Evolutionary conservation across 768 basidiomycete genomes (phyloP), one percentile per base, ranked within the genome.

Genomic region (Psilocybe subaeruginosa): DNA sequence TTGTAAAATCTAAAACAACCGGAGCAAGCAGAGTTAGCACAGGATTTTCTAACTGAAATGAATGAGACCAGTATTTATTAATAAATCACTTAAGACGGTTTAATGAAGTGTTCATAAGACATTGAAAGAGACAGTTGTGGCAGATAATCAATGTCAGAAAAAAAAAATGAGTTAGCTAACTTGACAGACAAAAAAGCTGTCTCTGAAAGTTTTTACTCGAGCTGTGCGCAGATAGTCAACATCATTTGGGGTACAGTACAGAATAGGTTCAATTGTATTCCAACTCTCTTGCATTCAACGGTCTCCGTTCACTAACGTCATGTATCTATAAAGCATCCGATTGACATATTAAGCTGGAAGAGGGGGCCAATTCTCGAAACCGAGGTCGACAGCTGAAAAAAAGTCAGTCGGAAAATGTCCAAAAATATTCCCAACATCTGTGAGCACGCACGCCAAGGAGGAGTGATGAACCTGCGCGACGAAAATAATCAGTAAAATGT

Each of bases 321-420:
- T 51, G 14, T 51, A 51, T 16, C n/a, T 30, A 31, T 53, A 35
- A 17, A 53, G 16, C n/a, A 19, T 19, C 17, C 23, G 52, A 37
- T 29, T 46, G 30, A 46, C 17, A 43, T n/a, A n/a, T 46, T 37
- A 54, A 33, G 50, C 41, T 17, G 58, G 58, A n/a, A 62, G 61
- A 39, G 61, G 69, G 35, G 76, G 76, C 89, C 88, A 89, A 68
- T 90, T 74, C n/a, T 87, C 87, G 67, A 90, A 90, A 8, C 88
- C 88, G 50, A 90, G 83, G 50, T 88, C 85, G 56, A 89, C 76
- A 52, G 85, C 86, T 87, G 63, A 51, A 64, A 67, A 62, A 43
- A 29, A 60, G 58, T 50, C 37, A 59, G 61, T 62, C 17, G 45
- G 56, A 45, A 35, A 54, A 30, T 58, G 59, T 58, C 23, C 54